Base-by-base conservation (phyloP, 805 yeast genomes). In the Cyberlindnera saturnus region DNA sequence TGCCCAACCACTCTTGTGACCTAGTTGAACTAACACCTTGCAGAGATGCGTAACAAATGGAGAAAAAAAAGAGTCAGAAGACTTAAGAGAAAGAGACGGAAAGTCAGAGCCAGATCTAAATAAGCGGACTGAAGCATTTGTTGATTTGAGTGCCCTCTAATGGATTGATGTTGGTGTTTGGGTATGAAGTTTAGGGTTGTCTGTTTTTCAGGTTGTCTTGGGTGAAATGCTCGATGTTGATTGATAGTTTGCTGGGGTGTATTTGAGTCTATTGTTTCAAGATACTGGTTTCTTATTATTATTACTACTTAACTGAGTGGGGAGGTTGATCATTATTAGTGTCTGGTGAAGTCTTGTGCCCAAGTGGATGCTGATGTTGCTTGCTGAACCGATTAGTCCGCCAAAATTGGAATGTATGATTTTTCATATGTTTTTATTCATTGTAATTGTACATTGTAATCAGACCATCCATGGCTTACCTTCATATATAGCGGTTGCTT, bases 51-150 rank as follows among this genome's bases (percentile, higher is more conserved):
- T 83, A 82, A 86, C 78, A 90, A 90, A 86, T 90, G 97, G 98
- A 91, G 96, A 86, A 91, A 91, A 86, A 91, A 91, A 96, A 91
- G 98, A 90, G 95, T 86, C 76, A 90, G 98, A 87, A 88, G 98
- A 87, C 86, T 91, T 73, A 91, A 91, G 87, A 88, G 97, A 82
- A 91, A 91, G 96, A 87, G 98, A 86, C 96, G 98, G 97, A 91
- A 91, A 96, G 96, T 91, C 69, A 88, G 98, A 87, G 98, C 98
- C 78, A 89, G 98, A 87, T 87, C 96, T 81, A 86, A 86, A 83
- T 86, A 85, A 85, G 79, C 86, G 84, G 67, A 64, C 57, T 54
- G 54, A 50, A 44, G 46, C 49, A 48, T 38, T 38, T 14, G 14
- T 17, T 19, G 40, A 31, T 18, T 31, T 26, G 33, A 31, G 28